A percentile compares a stretch with the other conserved stretches of the same genome.
Evolutionary conservation across 106 monocot species (phyloP).

Genomic region (Platanthera guangdongensis): DNA sequence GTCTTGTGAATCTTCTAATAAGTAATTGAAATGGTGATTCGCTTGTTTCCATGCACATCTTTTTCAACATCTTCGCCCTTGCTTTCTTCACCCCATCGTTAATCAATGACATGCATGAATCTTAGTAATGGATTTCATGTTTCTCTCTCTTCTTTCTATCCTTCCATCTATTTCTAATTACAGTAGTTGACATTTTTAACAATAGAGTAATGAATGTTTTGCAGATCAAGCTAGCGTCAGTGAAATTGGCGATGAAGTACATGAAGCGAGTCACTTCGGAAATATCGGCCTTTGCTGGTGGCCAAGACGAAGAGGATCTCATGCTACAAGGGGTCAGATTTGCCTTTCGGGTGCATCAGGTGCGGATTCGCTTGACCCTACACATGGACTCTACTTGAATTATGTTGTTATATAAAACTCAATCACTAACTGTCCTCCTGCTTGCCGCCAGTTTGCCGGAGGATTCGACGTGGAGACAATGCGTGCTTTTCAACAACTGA

Average conservation of each 20-base stretch:
- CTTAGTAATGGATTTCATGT: not conserved
- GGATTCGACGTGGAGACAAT: constrained; percentile 94
- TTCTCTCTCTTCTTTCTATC: not conserved
- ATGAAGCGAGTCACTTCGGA: constrained; percentile 82
- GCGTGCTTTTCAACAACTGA: constrained; percentile 82
- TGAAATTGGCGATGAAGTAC: constrained; percentile 88
- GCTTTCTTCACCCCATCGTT: not conserved
- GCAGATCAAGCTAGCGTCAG: constrained; percentile 90
- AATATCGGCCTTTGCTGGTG: constrained; percentile 44
- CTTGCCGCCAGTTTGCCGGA: constrained; percentile 64
- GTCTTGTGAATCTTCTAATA: no score
- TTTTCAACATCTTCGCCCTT: no score
- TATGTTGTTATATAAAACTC: not conserved
- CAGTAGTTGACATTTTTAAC: not conserved
- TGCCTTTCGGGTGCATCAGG: constrained; percentile 98
- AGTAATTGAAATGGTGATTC: no score
- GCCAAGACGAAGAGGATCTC: constrained; percentile 83
- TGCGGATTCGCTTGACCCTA: constrained; percentile 9
- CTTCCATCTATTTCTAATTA: not conserved
- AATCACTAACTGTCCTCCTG: no score
- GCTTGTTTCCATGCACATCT: no score
- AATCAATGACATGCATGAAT: not conserved
- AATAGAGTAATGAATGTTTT: not conserved
- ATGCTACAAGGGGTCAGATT: constrained; percentile 93
- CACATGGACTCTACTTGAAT: not conserved